Base-by-base conservation (phyloP, 2,329 filamentous ascomycete species). In the Alternaria incomplexa region DNA sequence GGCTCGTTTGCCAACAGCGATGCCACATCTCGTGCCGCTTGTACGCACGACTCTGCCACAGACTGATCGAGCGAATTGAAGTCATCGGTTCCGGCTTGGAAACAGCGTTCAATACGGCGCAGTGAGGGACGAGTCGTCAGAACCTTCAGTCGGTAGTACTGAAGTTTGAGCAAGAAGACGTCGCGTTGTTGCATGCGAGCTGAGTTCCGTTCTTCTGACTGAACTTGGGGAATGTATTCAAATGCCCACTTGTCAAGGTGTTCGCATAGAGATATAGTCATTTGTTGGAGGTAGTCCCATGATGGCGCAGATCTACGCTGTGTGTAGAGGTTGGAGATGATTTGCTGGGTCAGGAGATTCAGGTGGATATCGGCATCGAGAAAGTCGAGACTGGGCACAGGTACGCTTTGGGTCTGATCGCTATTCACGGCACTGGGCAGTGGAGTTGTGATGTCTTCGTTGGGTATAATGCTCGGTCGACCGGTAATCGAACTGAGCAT, bases 91-190 rank as follows among this genome's bases (percentile, higher is more conserved):
- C 76, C 73, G n/a, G 67, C 64, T 7, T 74, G 59, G 12, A 77
- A 73, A 2, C 66, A 70, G 4, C 63, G 26, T 44, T 79, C 73
- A 10, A 79, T 54, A n/a, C 73, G 67, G 28, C 78, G 80, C 5
- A 81, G 66, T 43, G 73, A 79, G 8, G 79, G 79, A 5, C 76
- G 72, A 15, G 73, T 79, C 12, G 74, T 73, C 10, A 81, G 68
- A 6, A 80, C 77, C 47, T 66, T 71, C 7, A 73, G 61, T 43
- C 73, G 73, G 56, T 68, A 75, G 57, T 75, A 77, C 50, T 75
- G 80, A 57, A n/a, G 67, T 51, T 61, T 70, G 45, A 53, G 68
- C 58, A 20, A 71, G 70, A 15, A 50, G 5, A 30, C 12, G 3
- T 60, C 40, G 4, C 61, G 61, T 12, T 68, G 69, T 36, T 73